Percentiles rank a stretch among this genome's conserved stretches.
These are phyloP conservation scores for Moesziomyces parantarcticus DNA, from an alignment of 1,284 basidiomycete species.

Conservation along the genomic window DNA sequence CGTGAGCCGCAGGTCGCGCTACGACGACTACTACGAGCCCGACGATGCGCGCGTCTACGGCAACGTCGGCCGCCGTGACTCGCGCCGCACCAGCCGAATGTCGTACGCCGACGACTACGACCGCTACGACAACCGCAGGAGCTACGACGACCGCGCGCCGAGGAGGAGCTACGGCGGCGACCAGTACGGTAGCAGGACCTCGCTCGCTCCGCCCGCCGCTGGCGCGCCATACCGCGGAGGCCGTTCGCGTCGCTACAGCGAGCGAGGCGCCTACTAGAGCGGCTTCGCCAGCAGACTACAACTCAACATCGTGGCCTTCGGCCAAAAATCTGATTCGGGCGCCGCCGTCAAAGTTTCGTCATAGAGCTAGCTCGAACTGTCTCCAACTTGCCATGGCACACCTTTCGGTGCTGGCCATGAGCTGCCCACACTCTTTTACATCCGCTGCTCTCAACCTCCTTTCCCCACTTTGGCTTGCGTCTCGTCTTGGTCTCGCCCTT, in stretches of 20 bases:
- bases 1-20: slow-evolving; percentile 39
- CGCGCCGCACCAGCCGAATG: slow-evolving; percentile 19
- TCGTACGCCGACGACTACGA: slow-evolving; percentile 24
- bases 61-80: slow-evolving; percentile 34
- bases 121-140: slow-evolving; percentile 31
- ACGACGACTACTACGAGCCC: slow-evolving; percentile 49
- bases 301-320: neutral
- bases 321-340: neutral
- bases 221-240: slow-evolving; percentile 42
- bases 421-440: slow-evolving; percentile 14
- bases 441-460: neutral
- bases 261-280: slow-evolving; percentile 44
- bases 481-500: neutral
- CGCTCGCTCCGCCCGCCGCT: slow-evolving; percentile 20
- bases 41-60: slow-evolving; percentile 45
- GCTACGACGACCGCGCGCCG: slow-evolving; percentile 35
- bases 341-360: neutral
- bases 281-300: too few relatives aligned
- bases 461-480: neutral
- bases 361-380: neutral
- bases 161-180: slow-evolving; percentile 38
- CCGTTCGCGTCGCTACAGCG: slow-evolving; percentile 47
- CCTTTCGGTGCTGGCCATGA: neutral
- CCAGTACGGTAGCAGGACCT: slow-evolving; percentile 31
- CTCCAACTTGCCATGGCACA: slow-evolving; percentile 13